Evolutionary conservation across 176 grass and related monocot genomes (phyloP).

Genomic region (Zea mays): Zm-B73-REFERENCE-NAM-5.0 NC_050097.1:211911001-211911500

Average conservation of each 20-base stretch:
- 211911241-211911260: constrained; percentile 17
- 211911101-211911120: background rate
- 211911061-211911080: background rate
- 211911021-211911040: constrained; percentile 33
- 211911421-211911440: constrained; percentile 15
- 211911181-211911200: constrained; percentile 96
- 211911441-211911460: background rate
- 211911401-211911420: constrained; percentile 26
- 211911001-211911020: background rate
- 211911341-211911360: background rate
- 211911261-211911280: constrained; percentile 35
- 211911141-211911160: background rate
- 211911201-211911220: constrained; percentile 96
- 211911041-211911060: constrained; percentile 30
- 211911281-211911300: constrained; percentile 7
- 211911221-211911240: constrained; percentile 84
- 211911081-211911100: background rate
- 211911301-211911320: constrained; percentile 27
- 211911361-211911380: constrained; percentile 25
- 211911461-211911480: constrained; percentile 36
- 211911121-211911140: constrained; percentile 29
- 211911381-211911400: constrained; percentile 19
- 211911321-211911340: background rate
- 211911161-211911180: constrained; percentile 17
- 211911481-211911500: constrained; percentile 2